Evolutionary conservation across 805 yeast species (phyloP), one percentile per base, ranked within the genome.

Genomic region (Komagataella phaffii): DNA sequence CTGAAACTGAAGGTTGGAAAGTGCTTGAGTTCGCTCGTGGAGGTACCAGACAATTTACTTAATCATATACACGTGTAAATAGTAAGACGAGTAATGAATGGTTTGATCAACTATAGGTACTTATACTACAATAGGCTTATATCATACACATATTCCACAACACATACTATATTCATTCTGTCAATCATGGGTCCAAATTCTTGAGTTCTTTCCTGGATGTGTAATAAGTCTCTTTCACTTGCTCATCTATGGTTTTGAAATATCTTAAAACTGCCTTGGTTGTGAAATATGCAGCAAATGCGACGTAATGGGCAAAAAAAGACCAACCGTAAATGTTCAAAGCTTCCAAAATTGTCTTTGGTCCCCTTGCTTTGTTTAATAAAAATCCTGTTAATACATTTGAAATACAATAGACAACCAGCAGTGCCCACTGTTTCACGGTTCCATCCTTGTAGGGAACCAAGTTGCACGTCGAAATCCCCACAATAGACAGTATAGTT

Each of bases 1-100:
- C 79, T 51, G 90, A 83, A 61, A 93, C 99, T 21, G 96, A 88
- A 63, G 99, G 99, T 40, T 93, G 99, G 99, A 88, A 87, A 72
- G 81, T 93, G 52, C 68, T 91, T 62, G 98, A 91, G 71, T 87
- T 91, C 64, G 96, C 88, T 49, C 83, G 96, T 63, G 96, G 96
- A 58, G 91, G 88, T 46, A 83, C 96, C 44, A 83, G 96, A 70
- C 85, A 82, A 54, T 89, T 85, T 78, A 79, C 82, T 46, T 79
- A 64, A 61, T 10, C 40, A 30, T 30, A 30, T 30, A 30, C 40
- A 30, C 40, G 40, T 30, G 40, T 30, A 30, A 30, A 30, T 30
- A 30, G 40, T 12, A 30, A 30, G 40, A 30, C 40, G 40, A 30
- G 40, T 30, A 30, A 30, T 30, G 40, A 30, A 30, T 30, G 12